Conservation (phyloP, 768 basidiomycete species). For the Suillus subluteus region DNA sequence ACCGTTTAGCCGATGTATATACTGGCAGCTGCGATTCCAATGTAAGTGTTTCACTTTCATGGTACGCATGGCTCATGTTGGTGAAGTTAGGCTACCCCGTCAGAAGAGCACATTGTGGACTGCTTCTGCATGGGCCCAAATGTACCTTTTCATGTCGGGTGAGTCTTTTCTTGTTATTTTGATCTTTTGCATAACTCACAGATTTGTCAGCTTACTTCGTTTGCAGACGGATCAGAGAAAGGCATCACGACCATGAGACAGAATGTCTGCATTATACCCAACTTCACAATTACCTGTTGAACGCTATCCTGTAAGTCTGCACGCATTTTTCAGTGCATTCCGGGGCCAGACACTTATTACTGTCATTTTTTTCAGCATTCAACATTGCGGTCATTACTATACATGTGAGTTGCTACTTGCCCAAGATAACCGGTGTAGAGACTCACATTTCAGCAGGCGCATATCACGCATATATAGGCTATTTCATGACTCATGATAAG, state of each 20-base stretch:
- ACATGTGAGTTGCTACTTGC: slow-evolving; percentile 58
- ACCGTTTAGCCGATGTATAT: slow-evolving; percentile 94
- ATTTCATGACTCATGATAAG: too few relatives aligned
- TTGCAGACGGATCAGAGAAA: too few relatives aligned
- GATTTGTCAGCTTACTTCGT: too few relatives aligned
- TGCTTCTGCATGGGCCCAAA: slow-evolving; percentile 99
- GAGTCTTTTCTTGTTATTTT: slow-evolving; percentile 19
- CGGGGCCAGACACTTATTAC: slow-evolving; percentile 11
- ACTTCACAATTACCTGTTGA: slow-evolving; percentile 81
- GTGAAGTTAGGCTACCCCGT: slow-evolving; percentile 93
- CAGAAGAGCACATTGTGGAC: slow-evolving; percentile 97
- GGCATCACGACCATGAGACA: too few relatives aligned
- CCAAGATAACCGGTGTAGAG: neutral
- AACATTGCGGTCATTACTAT: slow-evolving; percentile 72
- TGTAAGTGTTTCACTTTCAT: slow-evolving; percentile 50
- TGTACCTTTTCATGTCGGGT: slow-evolving; percentile 98
- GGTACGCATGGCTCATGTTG: slow-evolving; percentile 15
- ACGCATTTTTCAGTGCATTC: slow-evolving; percentile 7
- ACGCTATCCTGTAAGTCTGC: slow-evolving; percentile 73
- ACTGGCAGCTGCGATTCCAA: slow-evolving; percentile 90
- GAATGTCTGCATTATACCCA: slow-evolving; percentile 69
- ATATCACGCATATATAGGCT: too few relatives aligned
- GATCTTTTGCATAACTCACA: slow-evolving; percentile 16
- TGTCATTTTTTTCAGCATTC: slow-evolving; percentile 51
- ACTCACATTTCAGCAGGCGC: too few relatives aligned